Evolutionary conservation across 495 filamentous ascomycete genomes (phyloP).

Genomic region (Penicillium manginii): DNA sequence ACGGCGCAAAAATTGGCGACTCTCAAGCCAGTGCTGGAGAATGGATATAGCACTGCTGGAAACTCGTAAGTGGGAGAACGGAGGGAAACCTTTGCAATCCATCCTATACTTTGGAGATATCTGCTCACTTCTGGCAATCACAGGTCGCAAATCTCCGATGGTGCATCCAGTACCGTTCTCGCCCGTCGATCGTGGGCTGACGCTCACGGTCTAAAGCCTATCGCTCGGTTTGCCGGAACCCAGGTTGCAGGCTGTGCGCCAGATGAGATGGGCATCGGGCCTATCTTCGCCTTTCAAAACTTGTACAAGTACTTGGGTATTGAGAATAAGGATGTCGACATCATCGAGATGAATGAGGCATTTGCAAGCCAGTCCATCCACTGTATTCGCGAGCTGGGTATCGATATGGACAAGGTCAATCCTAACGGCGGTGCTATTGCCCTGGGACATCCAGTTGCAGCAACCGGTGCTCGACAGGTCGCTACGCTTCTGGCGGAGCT

Average conservation of each 20-base stretch:
- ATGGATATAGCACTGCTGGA: conserved; percentile 77
- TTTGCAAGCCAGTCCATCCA: conserved; percentile 91
- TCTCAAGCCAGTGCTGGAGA: conserved; percentile 81
- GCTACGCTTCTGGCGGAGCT: conserved; percentile 74
- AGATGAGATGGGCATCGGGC: conserved; percentile 90
- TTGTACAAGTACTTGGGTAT: conserved; percentile 72
- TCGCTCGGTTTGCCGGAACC: conserved; percentile 84
- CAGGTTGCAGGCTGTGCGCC: conserved; percentile 81
- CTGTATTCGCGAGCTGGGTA: conserved; percentile 68
- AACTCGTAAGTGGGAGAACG: conserved; percentile 27
- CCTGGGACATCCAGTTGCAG: conserved; percentile 74
- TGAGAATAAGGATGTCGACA: conserved; percentile 71
- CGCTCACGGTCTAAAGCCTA: conserved; percentile 75
- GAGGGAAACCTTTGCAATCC: not conserved
- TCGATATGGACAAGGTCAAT: conserved; percentile 82
- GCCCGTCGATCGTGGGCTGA: conserved; percentile 82
- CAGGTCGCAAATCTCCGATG: conserved; percentile 45
- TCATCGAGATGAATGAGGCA: conserved; percentile 90
- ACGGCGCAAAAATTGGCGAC: conserved; percentile 74
- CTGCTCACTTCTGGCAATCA: not conserved
- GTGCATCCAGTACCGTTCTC: conserved; percentile 76
- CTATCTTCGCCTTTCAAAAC: conserved; percentile 83
- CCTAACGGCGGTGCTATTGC: conserved; percentile 77
- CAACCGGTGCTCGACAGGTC: conserved; percentile 73
- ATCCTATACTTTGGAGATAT: not conserved